Conservation (phyloP, 2,329 filamentous ascomycete genomes). For the Diaporthe australafricana region DNA sequence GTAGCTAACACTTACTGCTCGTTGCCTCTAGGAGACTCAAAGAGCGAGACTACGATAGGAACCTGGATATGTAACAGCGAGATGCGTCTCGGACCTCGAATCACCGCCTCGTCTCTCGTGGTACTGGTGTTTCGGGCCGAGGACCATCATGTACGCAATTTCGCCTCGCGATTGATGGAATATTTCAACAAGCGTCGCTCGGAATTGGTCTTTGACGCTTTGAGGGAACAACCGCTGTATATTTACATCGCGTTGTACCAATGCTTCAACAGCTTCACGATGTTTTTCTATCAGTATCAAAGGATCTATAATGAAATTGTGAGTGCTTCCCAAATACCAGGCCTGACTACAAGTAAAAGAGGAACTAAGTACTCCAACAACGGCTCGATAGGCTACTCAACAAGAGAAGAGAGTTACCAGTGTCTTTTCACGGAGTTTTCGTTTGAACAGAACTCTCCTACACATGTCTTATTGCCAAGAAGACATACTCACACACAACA, state of each 20-base stretch:
- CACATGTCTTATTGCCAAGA: constrained; percentile 13
- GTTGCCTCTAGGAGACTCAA: not conserved
- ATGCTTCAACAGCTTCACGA: not conserved
- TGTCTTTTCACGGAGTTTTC: constrained; percentile 5
- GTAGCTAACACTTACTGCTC: not conserved
- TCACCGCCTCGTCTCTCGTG: not conserved
- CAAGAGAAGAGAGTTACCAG: not conserved
- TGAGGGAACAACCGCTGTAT: not conserved
- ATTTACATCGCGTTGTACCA: not conserved
- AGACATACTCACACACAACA: not conserved
- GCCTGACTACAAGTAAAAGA: too few relatives aligned
- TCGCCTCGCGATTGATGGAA: not conserved
- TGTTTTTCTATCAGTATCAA: not conserved
- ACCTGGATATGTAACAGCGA: not conserved
- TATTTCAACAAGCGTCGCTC: not conserved
- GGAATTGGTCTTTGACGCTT: not conserved
- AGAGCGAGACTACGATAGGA: not conserved
- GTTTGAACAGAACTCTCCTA: not conserved
- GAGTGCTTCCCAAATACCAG: not conserved
- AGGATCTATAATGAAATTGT: not conserved
- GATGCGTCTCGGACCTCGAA: not conserved
- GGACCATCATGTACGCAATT: not conserved
- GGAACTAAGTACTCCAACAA: too few relatives aligned
- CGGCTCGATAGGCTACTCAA: not conserved
- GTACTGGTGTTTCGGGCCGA: not conserved